Evolutionary conservation across 148 eudicot species (phyloP).

Genomic region (Nyssa sinensis): DNA sequence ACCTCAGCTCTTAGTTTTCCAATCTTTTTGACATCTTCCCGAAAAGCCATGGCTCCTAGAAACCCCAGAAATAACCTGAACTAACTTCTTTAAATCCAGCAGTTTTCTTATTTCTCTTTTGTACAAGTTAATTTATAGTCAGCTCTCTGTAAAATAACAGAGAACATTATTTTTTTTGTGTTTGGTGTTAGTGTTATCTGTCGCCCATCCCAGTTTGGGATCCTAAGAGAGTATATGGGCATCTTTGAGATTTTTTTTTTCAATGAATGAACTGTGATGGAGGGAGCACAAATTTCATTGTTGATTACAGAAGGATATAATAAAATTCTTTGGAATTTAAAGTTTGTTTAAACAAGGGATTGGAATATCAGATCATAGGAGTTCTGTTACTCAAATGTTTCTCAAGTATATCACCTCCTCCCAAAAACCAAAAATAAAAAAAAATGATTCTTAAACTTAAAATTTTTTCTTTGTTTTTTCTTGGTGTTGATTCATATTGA

Average conservation of each 20-base stretch:
- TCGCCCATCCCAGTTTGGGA: not conserved
- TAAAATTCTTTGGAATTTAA: not conserved
- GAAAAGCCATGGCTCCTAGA: not conserved
- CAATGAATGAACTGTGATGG: not conserved
- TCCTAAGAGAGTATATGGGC: not conserved
- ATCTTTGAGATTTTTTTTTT: not conserved
- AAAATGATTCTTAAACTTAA: too few relatives aligned
- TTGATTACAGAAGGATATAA: not conserved
- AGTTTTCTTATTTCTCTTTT: not conserved
- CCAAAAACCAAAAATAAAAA: too few relatives aligned
- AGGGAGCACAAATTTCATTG: not conserved
- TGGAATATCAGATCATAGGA: not conserved
- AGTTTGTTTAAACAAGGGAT: too few relatives aligned
- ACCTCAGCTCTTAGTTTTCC: not conserved
- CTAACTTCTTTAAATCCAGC: not conserved
- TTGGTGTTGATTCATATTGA: not conserved
- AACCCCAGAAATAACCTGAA: not conserved
- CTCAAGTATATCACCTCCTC: not conserved
- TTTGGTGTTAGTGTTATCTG: not conserved
- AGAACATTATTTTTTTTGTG: not conserved
- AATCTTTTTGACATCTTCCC: not conserved
- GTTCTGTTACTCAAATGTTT: too few relatives aligned
- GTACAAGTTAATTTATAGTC: too few relatives aligned
- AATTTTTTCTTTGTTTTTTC: not conserved
- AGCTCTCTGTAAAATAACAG: too few relatives aligned